Conservation (phyloP, 768 basidiomycete species). For the Leccinum barrowsii region DNA sequence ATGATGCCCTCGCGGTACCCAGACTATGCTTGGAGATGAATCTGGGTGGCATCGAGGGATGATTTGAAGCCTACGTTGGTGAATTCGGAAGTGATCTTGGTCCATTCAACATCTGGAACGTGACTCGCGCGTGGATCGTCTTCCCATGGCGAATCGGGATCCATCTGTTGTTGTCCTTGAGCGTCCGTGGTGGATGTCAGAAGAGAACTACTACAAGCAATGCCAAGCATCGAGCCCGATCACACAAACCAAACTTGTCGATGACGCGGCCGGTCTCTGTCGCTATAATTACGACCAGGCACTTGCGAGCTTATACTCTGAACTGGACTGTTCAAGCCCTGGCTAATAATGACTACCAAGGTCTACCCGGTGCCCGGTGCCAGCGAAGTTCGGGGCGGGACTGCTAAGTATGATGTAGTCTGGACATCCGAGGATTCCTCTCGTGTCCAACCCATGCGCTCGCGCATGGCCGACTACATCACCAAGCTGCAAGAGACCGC, state of each 20-base stretch:
- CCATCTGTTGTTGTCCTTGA: slow-evolving; percentile 12
- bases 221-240: neutral
- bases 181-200: neutral
- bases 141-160: slow-evolving; percentile 57
- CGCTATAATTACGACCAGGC: neutral
- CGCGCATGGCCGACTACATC: slow-evolving; percentile 12
- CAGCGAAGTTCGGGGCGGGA: neutral
- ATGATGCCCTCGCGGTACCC: slow-evolving; percentile 67
- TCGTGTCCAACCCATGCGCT: slow-evolving; percentile 7
- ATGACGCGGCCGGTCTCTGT: neutral
- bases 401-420: neutral
- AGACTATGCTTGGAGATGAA: slow-evolving; percentile 44
- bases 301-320: neutral
- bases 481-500: slow-evolving; percentile 16
- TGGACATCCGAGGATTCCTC: neutral
- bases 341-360: neutral
- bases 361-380: too few relatives aligned
- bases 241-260: neutral
- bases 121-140: slow-evolving; percentile 37
- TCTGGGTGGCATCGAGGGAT: neutral
- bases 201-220: neutral
- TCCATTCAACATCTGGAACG: slow-evolving; percentile 58
- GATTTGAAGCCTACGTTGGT: slow-evolving; percentile 50
- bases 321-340: neutral
- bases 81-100: slow-evolving; percentile 63